Evolutionary conservation across 2,329 filamentous ascomycete genomes (phyloP).

Genomic region (Colletotrichum brevisporum): DNA sequence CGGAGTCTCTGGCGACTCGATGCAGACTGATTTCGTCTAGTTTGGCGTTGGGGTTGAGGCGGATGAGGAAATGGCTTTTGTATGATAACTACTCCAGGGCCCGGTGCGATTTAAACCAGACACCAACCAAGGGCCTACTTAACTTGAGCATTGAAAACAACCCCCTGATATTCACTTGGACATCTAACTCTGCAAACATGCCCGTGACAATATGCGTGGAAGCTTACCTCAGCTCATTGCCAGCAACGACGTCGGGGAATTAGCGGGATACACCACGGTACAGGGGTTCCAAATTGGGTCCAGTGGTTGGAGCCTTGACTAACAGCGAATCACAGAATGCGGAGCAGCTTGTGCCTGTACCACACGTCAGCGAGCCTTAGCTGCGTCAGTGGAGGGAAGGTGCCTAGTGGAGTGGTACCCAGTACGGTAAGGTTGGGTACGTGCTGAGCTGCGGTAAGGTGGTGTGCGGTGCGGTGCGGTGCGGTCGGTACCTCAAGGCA

Average conservation of each 20-base stretch:
- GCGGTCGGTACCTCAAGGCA: neutral
- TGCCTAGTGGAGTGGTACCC: no score
- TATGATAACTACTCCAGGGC: constrained; percentile 24
- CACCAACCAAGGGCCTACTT: constrained; percentile 19
- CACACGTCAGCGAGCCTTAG: constrained; percentile 7
- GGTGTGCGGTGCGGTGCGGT: no score
- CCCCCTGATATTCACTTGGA: no score
- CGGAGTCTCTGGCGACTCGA: neutral
- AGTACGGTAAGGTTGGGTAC: no score
- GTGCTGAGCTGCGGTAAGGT: no score
- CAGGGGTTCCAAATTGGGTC: constrained; percentile 15
- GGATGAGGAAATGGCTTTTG: constrained; percentile 18
- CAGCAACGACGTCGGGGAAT: constrained; percentile 6
- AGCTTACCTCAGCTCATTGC: neutral
- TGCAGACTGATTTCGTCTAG: constrained; percentile 34
- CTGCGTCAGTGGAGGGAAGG: neutral
- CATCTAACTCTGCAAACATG: no score
- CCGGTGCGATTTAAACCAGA: constrained; percentile 23
- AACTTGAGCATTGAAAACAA: neutral
- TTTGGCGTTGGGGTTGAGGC: constrained; percentile 38
- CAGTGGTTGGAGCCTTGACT: constrained; percentile 32
- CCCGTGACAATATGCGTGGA: neutral
- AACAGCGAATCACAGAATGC: constrained; percentile 36
- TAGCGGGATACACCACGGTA: neutral
- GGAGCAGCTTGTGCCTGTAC: constrained; percentile 27